A percentile compares a stretch with the other conserved stretches of the same genome.
Evolutionary conservation across 805 yeast species (phyloP).

Genomic region (Spathaspora passalidarum): DNA sequence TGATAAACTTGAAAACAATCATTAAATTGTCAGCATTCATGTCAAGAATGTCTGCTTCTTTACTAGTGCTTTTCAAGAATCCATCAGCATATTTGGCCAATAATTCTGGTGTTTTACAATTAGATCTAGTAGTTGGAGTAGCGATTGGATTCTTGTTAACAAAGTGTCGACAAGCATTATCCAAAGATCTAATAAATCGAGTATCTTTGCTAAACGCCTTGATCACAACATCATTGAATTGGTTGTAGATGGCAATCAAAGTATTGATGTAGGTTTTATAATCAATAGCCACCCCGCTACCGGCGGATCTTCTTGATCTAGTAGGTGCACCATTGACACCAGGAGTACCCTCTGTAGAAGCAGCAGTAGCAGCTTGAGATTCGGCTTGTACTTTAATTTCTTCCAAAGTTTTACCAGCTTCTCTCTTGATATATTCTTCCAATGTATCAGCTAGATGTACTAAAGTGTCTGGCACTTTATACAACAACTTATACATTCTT

Average conservation of each 20-base stretch:
- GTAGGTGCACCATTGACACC: slow-evolving; percentile 8
- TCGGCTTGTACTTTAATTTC: slow-evolving; percentile 42
- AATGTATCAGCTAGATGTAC: slow-evolving; percentile 74
- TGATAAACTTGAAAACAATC: slow-evolving; percentile 81
- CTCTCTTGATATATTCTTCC: slow-evolving; percentile 63
- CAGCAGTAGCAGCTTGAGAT: slow-evolving; percentile 9
- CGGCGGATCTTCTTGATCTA: slow-evolving; percentile 12
- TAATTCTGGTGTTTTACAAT: slow-evolving; percentile 86
- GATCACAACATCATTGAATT: slow-evolving; percentile 62
- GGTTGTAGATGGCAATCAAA: slow-evolving; percentile 64
- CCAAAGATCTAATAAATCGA: slow-evolving; percentile 81
- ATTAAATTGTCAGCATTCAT: slow-evolving; percentile 83
- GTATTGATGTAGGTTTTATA: slow-evolving; percentile 82
- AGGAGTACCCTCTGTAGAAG: slow-evolving; percentile 7
- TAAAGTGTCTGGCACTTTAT: slow-evolving; percentile 75
- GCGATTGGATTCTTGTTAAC: slow-evolving; percentile 85
- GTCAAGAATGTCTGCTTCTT: slow-evolving; percentile 65
- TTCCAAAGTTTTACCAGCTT: slow-evolving; percentile 50
- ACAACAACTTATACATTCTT: slow-evolving; percentile 72
- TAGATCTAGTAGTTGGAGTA: slow-evolving; percentile 52
- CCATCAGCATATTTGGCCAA: slow-evolving; percentile 88
- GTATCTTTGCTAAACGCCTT: slow-evolving; percentile 71
- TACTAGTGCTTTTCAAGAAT: slow-evolving; percentile 70
- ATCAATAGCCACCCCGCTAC: slow-evolving; percentile 40
- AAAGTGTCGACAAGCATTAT: slow-evolving; percentile 80